A percentile compares a stretch with the other conserved stretches of the same genome.
phyloP scores from a whole-genome alignment of 139 green algal species.

The Closterium sp. region DNA sequence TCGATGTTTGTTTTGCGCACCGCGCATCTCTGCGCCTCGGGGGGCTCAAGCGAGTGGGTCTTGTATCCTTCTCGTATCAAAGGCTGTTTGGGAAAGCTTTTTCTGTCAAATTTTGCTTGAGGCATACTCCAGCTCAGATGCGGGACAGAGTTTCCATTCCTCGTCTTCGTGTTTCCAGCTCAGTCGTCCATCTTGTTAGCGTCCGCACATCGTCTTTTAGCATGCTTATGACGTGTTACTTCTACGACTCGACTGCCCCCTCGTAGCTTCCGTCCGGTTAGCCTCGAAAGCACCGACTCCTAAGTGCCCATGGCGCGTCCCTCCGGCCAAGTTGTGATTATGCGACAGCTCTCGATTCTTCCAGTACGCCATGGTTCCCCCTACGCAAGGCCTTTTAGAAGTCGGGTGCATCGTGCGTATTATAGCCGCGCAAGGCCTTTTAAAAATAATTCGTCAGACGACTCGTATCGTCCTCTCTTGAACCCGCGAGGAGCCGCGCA shows the following conservation, averaged over 20 bases:
- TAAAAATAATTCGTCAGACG: too few relatives aligned
- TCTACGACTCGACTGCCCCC: background rate
- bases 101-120: too few relatives aligned
- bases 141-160: background rate
- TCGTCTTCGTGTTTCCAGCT: background rate
- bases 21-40: background rate
- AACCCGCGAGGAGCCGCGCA: too few relatives aligned
- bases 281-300: background rate
- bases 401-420: too few relatives aligned
- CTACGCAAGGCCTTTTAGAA: too few relatives aligned
- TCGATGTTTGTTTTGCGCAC: background rate
- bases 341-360: background rate
- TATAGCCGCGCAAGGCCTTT: too few relatives aligned
- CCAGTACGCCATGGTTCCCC: background rate
- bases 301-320: background rate
- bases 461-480: too few relatives aligned
- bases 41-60: background rate
- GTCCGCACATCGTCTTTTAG: background rate
- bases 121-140: too few relatives aligned
- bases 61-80: background rate
- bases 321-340: background rate
- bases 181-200: background rate
- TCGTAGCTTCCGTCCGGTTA: background rate
- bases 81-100: too few relatives aligned
- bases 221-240: background rate